Conservation (phyloP, 345 rosid genomes). For the Eutrema yunnanense region DNA sequence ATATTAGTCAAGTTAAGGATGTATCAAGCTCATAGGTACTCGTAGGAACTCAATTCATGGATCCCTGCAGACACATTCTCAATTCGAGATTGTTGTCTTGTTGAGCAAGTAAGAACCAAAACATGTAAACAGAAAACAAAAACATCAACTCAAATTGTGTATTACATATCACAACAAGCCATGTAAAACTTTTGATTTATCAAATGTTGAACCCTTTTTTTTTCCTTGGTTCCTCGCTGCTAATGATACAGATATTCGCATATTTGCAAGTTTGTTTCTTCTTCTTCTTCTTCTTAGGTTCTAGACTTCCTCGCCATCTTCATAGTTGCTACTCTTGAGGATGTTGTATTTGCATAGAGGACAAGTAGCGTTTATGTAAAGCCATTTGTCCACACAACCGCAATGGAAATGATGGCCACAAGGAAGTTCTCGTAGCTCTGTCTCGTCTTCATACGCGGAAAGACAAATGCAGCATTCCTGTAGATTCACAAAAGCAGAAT, state of each 20-base stretch:
- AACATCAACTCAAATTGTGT: slow-evolving; percentile 6
- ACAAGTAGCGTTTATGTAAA: slow-evolving; percentile 79
- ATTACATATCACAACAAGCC: slow-evolving; percentile 13
- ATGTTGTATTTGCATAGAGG: slow-evolving; percentile 98
- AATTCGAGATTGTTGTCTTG: slow-evolving; percentile 5
- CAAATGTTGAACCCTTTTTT: background rate
- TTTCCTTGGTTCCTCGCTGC: slow-evolving; percentile 11
- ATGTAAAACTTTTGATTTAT: slow-evolving; percentile 1
- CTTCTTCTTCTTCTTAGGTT: background rate
- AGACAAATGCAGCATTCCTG: slow-evolving; percentile 99
- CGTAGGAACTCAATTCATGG: background rate
- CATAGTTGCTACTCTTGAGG: slow-evolving; percentile 59
- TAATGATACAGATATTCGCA: slow-evolving; percentile 9
- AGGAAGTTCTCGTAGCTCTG: slow-evolving; percentile 87
- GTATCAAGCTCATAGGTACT: background rate
- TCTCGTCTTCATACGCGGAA: slow-evolving; percentile 76
- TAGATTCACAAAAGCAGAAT: slow-evolving; percentile 19
- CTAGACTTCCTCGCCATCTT: slow-evolving; percentile 64
- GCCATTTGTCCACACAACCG: slow-evolving; percentile 91
- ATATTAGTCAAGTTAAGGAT: background rate
- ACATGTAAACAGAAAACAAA: background rate
- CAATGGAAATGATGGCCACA: slow-evolving; percentile 95
- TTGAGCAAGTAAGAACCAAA: slow-evolving; percentile 5
- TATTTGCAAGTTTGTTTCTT: slow-evolving; percentile 11
- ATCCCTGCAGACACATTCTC: background rate